Evolutionary conservation across 257 asterid species (phyloP).

Genomic region (Solanum rostratum): DNA sequence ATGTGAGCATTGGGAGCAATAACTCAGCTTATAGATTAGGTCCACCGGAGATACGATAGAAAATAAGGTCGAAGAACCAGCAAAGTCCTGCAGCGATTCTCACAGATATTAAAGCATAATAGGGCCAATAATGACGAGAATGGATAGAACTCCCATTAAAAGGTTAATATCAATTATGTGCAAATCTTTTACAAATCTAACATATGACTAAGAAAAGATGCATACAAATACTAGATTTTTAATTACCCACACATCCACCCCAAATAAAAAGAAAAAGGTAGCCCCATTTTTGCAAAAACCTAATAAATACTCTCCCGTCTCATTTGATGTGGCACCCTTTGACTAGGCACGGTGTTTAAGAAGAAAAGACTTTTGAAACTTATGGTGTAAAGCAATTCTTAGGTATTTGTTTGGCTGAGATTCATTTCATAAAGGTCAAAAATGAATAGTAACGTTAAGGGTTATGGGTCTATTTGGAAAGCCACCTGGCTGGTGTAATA

Average conservation of each 20-base stretch:
- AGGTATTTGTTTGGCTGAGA: too few species aligned
- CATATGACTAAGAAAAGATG: neutral
- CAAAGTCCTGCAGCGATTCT: neutral
- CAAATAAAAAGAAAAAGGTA: neutral
- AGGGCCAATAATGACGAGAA: neutral
- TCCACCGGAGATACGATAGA: neutral
- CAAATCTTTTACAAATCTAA: neutral
- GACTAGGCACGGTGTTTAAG: too few species aligned
- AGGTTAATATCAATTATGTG: neutral
- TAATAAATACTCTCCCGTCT: neutral
- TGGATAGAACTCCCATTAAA: neutral
- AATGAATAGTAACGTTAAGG: too few species aligned
- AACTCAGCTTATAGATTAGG: neutral
- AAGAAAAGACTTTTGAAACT: neutral
- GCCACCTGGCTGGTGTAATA: too few species aligned
- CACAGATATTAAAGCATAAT: neutral
- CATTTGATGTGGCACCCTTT: too few species aligned
- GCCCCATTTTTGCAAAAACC: neutral
- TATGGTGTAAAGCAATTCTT: too few species aligned
- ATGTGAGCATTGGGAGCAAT: neutral
- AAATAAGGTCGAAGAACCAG: neutral
- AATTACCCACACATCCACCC: too few species aligned
- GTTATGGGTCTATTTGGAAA: too few species aligned
- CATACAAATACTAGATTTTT: neutral
- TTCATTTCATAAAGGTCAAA: too few species aligned